Base-by-base conservation (phyloP, 164 flowering plant species). In the Kingdonia uniflora region DNA sequence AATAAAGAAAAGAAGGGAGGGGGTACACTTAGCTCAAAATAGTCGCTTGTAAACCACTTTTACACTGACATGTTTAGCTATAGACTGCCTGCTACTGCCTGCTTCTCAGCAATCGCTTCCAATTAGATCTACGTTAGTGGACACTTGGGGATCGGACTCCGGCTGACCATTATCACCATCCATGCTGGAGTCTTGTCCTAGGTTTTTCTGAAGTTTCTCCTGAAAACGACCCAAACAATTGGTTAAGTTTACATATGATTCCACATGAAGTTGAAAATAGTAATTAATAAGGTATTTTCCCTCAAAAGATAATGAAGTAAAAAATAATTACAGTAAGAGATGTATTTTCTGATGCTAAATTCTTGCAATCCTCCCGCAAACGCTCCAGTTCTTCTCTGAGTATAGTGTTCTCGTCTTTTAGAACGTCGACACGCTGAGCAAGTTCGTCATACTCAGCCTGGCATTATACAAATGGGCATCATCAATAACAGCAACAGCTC, bases 371-470 rank as follows among this genome's bases (percentile, higher is more conserved):
- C 52, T 54, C 68, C 35, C 51, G 55, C 49, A 64, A 42, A 26
- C 41, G 68, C 14, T 54, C 65, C 61, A 68, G 49, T 17, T 68
- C 68, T 24, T 60, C 68, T 49, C 57, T 64, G 40, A 68, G 68
- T 4, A 57, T 35, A 61, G 53, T 22, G 52, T 64, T 64, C 39
- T 68, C 72, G 14, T 57, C 63, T 49, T 64, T 64, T 26, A 64
- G 51, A 38, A 56, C 20, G 14, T 64, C 72, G 54, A 68, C 65
- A 44, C 63, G 68, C 46, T 26, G 58, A 49, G 68, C 68, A 42
- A 68, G 62, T 48, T 68, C 68, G 19, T 68, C 72, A 51, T 67
- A 68, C 65, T 68, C 72, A 54, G 72, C 72, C 72, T 68, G 63
- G 55, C 16, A 42, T 10, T 17, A 42, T 19, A 29, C 26, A 13